Base-by-base conservation (phyloP, 306 rosid species). In the Fragaria vesca region DNA sequence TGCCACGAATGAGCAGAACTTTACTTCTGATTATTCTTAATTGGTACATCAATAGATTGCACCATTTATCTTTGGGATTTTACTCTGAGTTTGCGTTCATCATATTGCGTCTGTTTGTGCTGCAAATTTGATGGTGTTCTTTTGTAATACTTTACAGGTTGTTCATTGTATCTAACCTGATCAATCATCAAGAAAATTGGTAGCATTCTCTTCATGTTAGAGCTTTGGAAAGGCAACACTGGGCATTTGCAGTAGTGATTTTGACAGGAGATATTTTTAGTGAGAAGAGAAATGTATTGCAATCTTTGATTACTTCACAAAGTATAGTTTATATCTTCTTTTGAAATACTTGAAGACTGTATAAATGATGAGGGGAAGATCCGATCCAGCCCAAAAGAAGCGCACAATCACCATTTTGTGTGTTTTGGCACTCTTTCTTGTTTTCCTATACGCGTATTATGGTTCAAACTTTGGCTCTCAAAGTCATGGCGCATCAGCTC, bases 381-480 rank as follows among this genome's bases (percentile, higher is more conserved):
- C 97, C 60, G 93, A 93, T 91, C 94, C 90, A 61, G 73, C 90
- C 2, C 96, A 88, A 65, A 93, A 91, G 90, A 93, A 88, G 89
- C 93, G 85, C 36, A 21, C 88, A 77, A 85, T 95, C 84, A 82
- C 88, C 86, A 81, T 87, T 65, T 66, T 95, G 30, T 88, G 81
- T 85, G 83, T 70, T 12, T 88, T 79, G 82, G 83, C 87, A 46
- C 54, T 91, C 75, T 84, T 93, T 83, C 87, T 95, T 72, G 92
- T 93, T 84, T 88, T 93, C 71, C 85, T 93, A 9, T 95, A 95
- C 81, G 91, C 85, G 65, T 95, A 86, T 24, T 83, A 89, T 85
- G 98, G 97, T 84, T 91, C 97, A 81, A 78, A 91, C 86, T 93
- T 91, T 83, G 93, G 97, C 73, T 87, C 91, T 58, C 89, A 85